A percentile compares a stretch with the other conserved stretches of the same genome.
Conservation (phyloP, 768 basidiomycete species). For the Tulasnella sp. region DNA sequence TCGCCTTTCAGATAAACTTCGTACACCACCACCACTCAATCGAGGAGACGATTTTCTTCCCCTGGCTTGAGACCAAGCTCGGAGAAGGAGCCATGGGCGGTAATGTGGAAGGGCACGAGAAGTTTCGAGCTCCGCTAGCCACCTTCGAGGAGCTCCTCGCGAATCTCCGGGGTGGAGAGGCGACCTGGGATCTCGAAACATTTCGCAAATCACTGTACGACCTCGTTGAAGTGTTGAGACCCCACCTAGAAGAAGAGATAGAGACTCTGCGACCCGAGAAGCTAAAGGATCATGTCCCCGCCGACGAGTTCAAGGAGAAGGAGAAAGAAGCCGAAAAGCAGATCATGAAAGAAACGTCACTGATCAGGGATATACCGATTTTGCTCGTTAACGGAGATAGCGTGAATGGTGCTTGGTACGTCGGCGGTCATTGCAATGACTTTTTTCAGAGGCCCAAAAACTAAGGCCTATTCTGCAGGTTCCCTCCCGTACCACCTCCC, state of each 20-base stretch:
- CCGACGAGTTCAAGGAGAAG: not conserved
- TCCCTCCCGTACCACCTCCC: not conserved
- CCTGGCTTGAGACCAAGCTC: conserved; percentile 9
- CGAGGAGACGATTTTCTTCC: conserved; percentile 15
- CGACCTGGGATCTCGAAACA: not conserved
- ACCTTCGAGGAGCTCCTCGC: not conserved
- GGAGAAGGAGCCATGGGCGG: conserved; percentile 9
- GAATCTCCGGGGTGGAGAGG: not conserved
- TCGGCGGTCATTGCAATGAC: not conserved
- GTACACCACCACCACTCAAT: conserved; percentile 1
- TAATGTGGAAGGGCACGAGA: conserved; percentile 13
- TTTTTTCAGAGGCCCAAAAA: not conserved
- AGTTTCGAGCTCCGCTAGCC: not conserved
- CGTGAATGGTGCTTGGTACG: conserved; percentile 11
- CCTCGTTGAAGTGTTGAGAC: not conserved
- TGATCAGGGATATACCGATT: not conserved
- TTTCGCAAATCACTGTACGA: not conserved
- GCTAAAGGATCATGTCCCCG: not conserved
- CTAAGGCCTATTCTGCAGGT: not conserved
- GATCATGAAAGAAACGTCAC: not conserved
- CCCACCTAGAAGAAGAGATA: conserved; percentile 21
- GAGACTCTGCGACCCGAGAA: conserved; percentile 7
- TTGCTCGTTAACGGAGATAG: conserved; percentile 14
- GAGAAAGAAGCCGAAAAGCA: conserved; percentile 2
- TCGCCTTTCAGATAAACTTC: not conserved